Evolutionary conservation across 352 stramenopile genomes (phyloP), one percentile per base, ranked within the genome.

Genomic region (Phytophthora palmivora): DNA sequence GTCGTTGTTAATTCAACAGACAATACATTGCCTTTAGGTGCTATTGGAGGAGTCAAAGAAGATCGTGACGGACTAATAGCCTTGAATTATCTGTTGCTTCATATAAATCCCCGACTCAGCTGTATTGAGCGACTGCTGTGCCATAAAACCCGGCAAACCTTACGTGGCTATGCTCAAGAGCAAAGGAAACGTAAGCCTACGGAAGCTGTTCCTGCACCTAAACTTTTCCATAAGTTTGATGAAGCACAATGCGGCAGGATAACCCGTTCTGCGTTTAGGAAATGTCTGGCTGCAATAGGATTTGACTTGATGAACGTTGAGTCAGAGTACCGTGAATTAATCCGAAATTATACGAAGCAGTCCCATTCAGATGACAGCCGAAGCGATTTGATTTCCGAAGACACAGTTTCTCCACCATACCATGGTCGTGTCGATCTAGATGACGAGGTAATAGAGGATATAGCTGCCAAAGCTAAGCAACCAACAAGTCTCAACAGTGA

Each of bases 221-320:
- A 78, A 24, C 51, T 80, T 18, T 94, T 92, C 60, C 69, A 82
- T 10, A 79, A 74, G 18, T 88, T 82, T 56, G 84, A 94, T 49
- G 70, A 77, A 18, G 32, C 46, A 2, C 58, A 66, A 9, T 78
- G 57, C 55, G 77, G 82, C 0, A 72, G 68, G 43, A 61, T 94
- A 22, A 87, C 69, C 38, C 69, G 84, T 19, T 79, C 74, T 4
- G 78, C 86, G 26, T 94, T 94, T 58, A 87, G 89, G 39, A 76
- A 84, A 36, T 82, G 77, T 41, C 54, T 94, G 7, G 63, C 64
- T 16, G 69, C 78, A 6, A 47, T 92, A 22, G 86, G 86, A 0
- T 95, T 93, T 47, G 72, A 91, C n/a, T 43, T 93, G 12, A 67
- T 92, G 30, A 84, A 82, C 45, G 61, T 88, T 21, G 77, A 90